Evolutionary conservation across 208 protist species (phyloP).

Genomic region (Trypanosoma lewisi): DNA sequence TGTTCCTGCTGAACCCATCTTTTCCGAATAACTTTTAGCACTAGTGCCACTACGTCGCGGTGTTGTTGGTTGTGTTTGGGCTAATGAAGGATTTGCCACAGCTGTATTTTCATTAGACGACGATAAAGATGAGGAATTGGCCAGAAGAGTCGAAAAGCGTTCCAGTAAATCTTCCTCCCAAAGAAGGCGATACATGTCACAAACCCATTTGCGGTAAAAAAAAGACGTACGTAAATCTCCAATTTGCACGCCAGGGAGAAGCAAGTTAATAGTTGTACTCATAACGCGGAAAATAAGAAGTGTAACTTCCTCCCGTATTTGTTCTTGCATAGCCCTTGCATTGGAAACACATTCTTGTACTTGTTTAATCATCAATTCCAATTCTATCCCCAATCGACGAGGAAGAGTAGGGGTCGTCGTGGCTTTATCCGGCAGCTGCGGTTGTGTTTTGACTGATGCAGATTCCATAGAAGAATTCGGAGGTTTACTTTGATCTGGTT

Average conservation of each 20-base stretch:
- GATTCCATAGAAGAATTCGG: background rate
- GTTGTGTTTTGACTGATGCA: background rate
- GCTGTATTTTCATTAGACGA: conserved; percentile 21
- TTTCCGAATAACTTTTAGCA: background rate
- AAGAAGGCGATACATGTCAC: conserved; percentile 74
- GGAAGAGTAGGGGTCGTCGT: conserved; percentile 1
- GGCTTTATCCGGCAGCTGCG: background rate
- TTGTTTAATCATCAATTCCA: conserved; percentile 28
- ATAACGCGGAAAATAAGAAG: conserved; percentile 77
- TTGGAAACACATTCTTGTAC: conserved; percentile 24
- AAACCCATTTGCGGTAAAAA: conserved; percentile 86
- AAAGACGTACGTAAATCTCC: conserved; percentile 49
- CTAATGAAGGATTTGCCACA: background rate
- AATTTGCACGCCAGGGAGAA: conserved; percentile 73
- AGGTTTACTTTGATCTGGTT: conserved; percentile 11
- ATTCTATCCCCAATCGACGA: conserved; percentile 26
- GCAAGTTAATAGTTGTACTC: conserved; percentile 65
- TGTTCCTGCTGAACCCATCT: conserved; percentile 1
- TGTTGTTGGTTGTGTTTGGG: background rate
- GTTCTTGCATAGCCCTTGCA: conserved; percentile 35
- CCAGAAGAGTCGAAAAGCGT: conserved; percentile 34
- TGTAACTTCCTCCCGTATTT: conserved; percentile 68
- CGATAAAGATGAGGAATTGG: conserved; percentile 32
- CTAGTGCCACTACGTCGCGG: background rate
- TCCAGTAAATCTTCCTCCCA: conserved; percentile 60